Evolutionary conservation across 78 protist genomes (phyloP), one percentile per base, ranked within the genome.

Genomic region (Dictyostelium firmibasis): DNA sequence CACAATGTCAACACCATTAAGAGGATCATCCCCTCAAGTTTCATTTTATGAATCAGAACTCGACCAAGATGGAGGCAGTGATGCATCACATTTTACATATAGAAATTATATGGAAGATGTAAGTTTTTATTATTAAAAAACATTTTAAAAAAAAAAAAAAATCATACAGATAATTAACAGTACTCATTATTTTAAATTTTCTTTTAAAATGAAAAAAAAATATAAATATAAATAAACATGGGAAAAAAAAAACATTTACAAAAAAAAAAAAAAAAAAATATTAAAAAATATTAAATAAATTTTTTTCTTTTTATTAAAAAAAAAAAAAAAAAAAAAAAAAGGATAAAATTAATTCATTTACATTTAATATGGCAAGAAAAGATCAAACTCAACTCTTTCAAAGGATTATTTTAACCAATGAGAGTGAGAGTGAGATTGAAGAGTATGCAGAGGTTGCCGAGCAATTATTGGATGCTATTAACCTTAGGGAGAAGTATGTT

Each of bases 21-120:
- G 93, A 78, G 93, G 93, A 79, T 87, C 92, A 47, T 85, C 93
- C 29, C 93, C 93, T 57, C 64, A 87, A 83, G 93, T 87, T 23
- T 87, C 93, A 57, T 87, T 87, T 38, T 87, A 87, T 87, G 84
- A 35, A 18, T 36, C 67, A 6, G 38, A 53, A 35, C 27, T 53
- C 2, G 83, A 87, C 2, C 60, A 87, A 7, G 92, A 85, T 18
- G 86, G 36, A 41, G 9, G 70, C 23, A 84, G 81, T 3, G 50
- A 74, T 86, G 62, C 33, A 29, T 33, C 53, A 47, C 92, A 86
- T 23, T 86, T 86, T 57, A 86, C 92, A 23, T 86, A 87, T 43
- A 87, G 93, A 79, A 79, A 87, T 13, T 87, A 76, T 77, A 87
- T 87, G 93, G 93, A 87, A 78, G 85, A 87, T 8, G 83, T 85